Percentiles rank a stretch among this genome's conserved stretches.
Conservation (phyloP, 805 yeast species). For the Metschnikowia similis region DNA sequence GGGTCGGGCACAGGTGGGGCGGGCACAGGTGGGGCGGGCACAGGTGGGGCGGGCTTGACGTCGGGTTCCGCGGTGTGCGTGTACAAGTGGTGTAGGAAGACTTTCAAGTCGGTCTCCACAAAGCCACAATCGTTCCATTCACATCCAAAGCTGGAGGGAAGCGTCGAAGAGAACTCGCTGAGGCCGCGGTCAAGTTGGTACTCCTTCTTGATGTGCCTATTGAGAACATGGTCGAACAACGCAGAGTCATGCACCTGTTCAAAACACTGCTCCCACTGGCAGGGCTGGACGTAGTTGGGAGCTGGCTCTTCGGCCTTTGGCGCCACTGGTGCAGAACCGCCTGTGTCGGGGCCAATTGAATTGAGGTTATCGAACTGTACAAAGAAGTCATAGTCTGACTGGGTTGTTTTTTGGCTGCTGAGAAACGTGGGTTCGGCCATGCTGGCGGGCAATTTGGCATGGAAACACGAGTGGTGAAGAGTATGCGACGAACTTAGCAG, state of each 20-base stretch:
- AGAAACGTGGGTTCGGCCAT: constrained; percentile 1
- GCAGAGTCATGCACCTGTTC: constrained; percentile 32
- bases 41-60: neutral
- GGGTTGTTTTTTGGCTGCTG: constrained; percentile 4
- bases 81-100: constrained; percentile 52
- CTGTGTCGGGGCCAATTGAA: constrained; percentile 12
- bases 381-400: constrained; percentile 36
- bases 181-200: neutral
- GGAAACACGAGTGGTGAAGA: constrained; percentile 42
- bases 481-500: constrained; percentile 6
- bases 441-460: constrained; percentile 36
- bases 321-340: neutral
- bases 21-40: neutral
- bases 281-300: constrained; percentile 20
- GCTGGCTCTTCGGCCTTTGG: neutral
- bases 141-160: constrained; percentile 43
- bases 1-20: neutral
- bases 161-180: neutral
- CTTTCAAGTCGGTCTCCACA: constrained; percentile 46
- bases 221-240: constrained; percentile 34
- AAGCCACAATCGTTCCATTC: constrained; percentile 75
- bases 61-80: constrained; percentile 22
- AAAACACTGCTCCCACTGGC: constrained; percentile 70
- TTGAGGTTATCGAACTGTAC: constrained; percentile 32
- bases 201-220: constrained; percentile 46